A percentile compares a stretch with the other conserved stretches of the same genome.
phyloP scores from a whole-genome alignment of 495 filamentous ascomycete species.

The Copromyces sp. region DNA sequence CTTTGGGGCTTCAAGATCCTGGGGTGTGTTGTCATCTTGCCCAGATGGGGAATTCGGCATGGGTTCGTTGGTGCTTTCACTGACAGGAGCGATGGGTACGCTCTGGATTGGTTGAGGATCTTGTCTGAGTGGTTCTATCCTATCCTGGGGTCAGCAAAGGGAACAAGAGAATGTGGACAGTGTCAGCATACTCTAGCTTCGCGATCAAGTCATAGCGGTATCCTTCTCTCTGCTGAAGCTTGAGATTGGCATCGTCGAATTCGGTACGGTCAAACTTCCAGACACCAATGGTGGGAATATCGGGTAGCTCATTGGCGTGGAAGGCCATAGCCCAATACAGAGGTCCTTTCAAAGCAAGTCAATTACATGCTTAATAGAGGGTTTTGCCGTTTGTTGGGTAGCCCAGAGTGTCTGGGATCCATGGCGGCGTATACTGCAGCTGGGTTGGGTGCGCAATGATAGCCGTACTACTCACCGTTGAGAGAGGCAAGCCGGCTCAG shows the following conservation, averaged over 20 bases:
- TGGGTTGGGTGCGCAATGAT: background rate
- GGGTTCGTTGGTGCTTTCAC: background rate
- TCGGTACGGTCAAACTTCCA: constrained; percentile 11
- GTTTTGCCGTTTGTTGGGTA: background rate
- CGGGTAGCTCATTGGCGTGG: constrained; percentile 6
- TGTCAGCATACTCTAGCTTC: constrained; percentile 2
- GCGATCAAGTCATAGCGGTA: constrained; percentile 5
- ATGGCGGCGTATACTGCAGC: background rate
- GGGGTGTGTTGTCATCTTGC: background rate
- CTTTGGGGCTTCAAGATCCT: background rate
- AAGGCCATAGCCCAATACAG: constrained; percentile 13
- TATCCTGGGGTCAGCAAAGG: background rate
- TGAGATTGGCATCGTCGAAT: constrained; percentile 13
- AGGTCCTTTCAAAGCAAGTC: background rate
- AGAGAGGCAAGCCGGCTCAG: constrained; percentile 10
- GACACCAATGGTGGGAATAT: constrained; percentile 6
- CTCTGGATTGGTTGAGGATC: background rate
- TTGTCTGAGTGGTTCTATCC: background rate
- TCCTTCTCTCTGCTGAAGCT: constrained; percentile 5
- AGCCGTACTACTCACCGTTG: constrained; percentile 5
- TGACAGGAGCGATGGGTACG: background rate
- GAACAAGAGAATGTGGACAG: background rate
- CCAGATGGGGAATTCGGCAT: background rate
- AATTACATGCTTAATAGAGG: no score
- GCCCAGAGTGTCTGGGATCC: background rate